Evolutionary conservation across 2,329 filamentous ascomycete species (phyloP).

Genomic region (Orbilia brochopaga): DNA sequence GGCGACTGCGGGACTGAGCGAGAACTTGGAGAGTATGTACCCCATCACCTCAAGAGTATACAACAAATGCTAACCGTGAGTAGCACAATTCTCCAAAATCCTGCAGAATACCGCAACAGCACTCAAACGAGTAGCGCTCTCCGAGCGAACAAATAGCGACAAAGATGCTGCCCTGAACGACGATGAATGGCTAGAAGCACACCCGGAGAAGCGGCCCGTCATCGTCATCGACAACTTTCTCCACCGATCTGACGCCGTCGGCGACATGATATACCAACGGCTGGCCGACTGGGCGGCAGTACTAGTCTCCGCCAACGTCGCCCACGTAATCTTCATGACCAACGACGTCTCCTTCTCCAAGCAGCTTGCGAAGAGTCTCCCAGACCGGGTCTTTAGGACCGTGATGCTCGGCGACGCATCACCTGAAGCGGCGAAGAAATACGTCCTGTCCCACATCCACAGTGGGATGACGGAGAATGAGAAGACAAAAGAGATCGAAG

Average conservation of each 20-base stretch:
- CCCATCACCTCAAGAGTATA: neutral
- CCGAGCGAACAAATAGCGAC: slow-evolving; percentile 62
- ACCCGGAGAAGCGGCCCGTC: slow-evolving; percentile 63
- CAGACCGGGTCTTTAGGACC: slow-evolving; percentile 87
- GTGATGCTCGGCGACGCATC: slow-evolving; percentile 85
- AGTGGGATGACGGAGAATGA: slow-evolving; percentile 50
- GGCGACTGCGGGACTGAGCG: slow-evolving; percentile 60
- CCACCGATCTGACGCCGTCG: slow-evolving; percentile 59
- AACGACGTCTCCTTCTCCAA: slow-evolving; percentile 89
- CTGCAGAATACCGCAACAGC: slow-evolving; percentile 64
- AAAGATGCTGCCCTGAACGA: slow-evolving; percentile 62
- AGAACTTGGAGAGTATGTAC: slow-evolving; percentile 61
- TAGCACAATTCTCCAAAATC: slow-evolving; percentile 64
- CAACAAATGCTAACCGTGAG: slow-evolving; percentile 1
- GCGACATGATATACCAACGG: slow-evolving; percentile 73
- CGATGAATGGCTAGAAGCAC: slow-evolving; percentile 64
- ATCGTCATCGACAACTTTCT: slow-evolving; percentile 66
- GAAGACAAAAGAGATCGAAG: slow-evolving; percentile 58
- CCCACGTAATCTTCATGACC: slow-evolving; percentile 93
- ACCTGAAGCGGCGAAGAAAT: slow-evolving; percentile 83
- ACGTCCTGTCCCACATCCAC: slow-evolving; percentile 82
- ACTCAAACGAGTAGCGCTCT: slow-evolving; percentile 62
- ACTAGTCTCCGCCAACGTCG: slow-evolving; percentile 83
- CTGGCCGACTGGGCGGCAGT: slow-evolving; percentile 88
- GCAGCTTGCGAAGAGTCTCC: slow-evolving; percentile 81